Percentiles rank a stretch among this genome's conserved stretches.
These are phyloP conservation scores for Fusarium sp. DNA, from an alignment of 2,329 filamentous ascomycete genomes.

Conservation along the genomic window DNA sequence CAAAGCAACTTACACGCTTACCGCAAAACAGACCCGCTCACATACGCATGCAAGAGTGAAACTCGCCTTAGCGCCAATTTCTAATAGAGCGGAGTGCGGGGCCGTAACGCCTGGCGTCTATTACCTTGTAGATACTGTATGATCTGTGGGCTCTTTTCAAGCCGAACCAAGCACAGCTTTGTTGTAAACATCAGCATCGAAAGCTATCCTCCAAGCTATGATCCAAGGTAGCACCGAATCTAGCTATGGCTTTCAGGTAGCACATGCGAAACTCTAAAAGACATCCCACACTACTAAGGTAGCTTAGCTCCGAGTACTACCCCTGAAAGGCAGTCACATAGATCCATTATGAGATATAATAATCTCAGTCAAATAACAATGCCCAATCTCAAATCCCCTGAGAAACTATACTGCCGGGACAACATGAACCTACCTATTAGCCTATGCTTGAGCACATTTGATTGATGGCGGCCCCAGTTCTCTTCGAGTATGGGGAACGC, in stretches of 20 bases:
- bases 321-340: background rate
- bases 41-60: conserved; percentile 14
- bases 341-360: background rate
- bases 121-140: background rate
- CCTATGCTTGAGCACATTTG: background rate
- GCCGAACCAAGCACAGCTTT: conserved; percentile 8
- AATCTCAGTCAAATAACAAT: background rate
- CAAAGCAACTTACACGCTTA: conserved; percentile 23
- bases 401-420: background rate
- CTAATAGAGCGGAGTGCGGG: conserved; percentile 36
- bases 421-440: background rate
- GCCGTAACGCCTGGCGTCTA: conserved; percentile 25
- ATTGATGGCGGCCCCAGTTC: background rate
- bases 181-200: conserved; percentile 3
- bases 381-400: background rate
- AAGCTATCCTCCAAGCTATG: background rate
- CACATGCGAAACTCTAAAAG: background rate
- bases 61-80: conserved; percentile 31
- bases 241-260: background rate
- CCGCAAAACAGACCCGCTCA: conserved; percentile 6
- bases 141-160: conserved; percentile 7
- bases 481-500: background rate
- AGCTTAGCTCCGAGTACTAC: background rate
- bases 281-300: background rate
- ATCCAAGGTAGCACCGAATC: background rate